Evolutionary conservation across 2,329 filamentous ascomycete species (phyloP), one percentile per base, ranked within the genome.

Genomic region (Phialophora tarda): DNA sequence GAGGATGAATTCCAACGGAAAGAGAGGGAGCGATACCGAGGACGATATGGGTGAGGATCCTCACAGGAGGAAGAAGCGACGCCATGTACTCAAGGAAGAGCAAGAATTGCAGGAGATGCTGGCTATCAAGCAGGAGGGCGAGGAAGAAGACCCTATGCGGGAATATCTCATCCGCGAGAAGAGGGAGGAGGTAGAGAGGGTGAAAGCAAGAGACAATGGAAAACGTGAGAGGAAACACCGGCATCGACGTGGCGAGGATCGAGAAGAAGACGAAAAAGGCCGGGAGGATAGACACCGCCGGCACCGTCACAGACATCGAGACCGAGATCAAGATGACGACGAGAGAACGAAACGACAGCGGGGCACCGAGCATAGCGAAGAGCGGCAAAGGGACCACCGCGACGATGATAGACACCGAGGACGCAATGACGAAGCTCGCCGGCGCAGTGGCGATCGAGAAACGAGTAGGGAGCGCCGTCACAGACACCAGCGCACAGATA

Each of bases 71-170:
- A 76, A 64, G 77, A 78, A 69, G 76, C 79, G 65, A 75, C 75
- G 64, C 77, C 73, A 76, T 60, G 78, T 91, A 81, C 78, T 97
- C 11, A 90, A 88, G 67, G 93, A 97, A 75, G 93, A 98, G 80
- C 82, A 83, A 63, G 93, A 98, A 76, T 79, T 98, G 58, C 87
- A 87, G 59, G 84, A 88, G 53, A 77, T 98, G 63, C 87, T 96
- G 60, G 82, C 86, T 34, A 68, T 69, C 55, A 69, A 67, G 62
- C 69, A 73, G 62, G 89, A 94, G 17, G 90, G 96, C 70, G 95
- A 98, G 71, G 93, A 97, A 26, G 94, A 98, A 68, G 95, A 99
- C 77, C 95, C 95, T 0, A 99, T 99, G 95, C 97, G 97, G 79
- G 88, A 87, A 44, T 97, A 91, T 73, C 77, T 98, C 70, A 88